Evolutionary conservation across 768 basidiomycete species (phyloP).

Genomic region (Boletus patriciae): DNA sequence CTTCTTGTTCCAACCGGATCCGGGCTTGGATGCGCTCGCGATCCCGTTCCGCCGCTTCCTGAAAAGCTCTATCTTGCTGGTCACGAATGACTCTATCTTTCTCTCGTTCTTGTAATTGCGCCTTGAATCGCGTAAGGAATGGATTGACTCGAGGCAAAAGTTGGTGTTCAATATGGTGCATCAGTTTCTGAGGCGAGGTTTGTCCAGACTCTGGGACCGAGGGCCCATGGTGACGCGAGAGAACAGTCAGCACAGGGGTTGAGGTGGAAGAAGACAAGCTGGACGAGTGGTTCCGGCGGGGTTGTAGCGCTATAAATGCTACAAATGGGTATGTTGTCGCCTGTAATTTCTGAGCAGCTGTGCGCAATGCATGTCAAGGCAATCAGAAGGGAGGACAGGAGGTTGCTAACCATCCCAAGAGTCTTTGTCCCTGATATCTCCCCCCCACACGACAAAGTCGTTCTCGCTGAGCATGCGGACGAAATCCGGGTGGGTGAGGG

Average conservation of each 20-base stretch:
- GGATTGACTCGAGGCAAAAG: conserved; percentile 81
- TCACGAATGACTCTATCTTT: conserved; percentile 65
- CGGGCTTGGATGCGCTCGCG: conserved; percentile 61
- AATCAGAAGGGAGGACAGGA: not conserved
- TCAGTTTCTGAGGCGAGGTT: conserved; percentile 64
- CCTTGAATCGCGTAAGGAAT: conserved; percentile 64
- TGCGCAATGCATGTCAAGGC: conserved; percentile 1
- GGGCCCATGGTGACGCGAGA: conserved; percentile 82
- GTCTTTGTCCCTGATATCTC: conserved; percentile 81
- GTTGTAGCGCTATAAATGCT: conserved; percentile 87
- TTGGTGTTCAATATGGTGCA: conserved; percentile 63
- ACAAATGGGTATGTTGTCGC: conserved; percentile 92
- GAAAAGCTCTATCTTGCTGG: conserved; percentile 81
- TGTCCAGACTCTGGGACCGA: conserved; percentile 48
- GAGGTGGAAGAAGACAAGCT: conserved; percentile 36
- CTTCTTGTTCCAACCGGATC: conserved; percentile 46
- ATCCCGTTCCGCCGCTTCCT: conserved; percentile 63
- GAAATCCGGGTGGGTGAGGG: conserved; percentile 72
- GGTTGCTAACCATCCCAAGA: conserved; percentile 64
- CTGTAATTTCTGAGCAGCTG: conserved; percentile 70
- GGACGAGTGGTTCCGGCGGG: conserved; percentile 47
- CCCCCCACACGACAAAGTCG: conserved; percentile 86
- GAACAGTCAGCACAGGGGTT: conserved; percentile 65
- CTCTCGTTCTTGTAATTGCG: conserved; percentile 49
- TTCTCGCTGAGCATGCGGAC: conserved; percentile 70